phyloP scores from a whole-genome alignment of 257 asterid genomes.

The Solanum medicagineum region DNA sequence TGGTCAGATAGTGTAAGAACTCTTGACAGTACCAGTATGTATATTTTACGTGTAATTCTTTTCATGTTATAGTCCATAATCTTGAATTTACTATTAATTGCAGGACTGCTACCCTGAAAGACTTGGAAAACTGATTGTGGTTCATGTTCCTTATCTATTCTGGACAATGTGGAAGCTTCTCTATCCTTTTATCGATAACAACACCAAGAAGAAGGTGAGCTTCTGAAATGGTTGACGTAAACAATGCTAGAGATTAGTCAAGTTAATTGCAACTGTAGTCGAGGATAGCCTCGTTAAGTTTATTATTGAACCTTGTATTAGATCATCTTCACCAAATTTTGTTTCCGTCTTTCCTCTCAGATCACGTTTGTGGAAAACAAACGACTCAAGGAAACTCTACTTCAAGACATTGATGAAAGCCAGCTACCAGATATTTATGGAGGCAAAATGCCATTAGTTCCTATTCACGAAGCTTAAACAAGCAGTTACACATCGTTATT shows the following conservation, averaged over 20 bases:
- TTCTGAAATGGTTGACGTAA: background rate
- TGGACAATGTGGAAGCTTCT: constrained; percentile 60
- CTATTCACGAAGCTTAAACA: constrained; percentile 40
- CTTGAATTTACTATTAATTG: background rate
- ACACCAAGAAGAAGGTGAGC: constrained; percentile 66
- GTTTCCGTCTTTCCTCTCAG: constrained; percentile 8
- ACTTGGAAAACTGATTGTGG: constrained; percentile 37
- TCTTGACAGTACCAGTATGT: background rate
- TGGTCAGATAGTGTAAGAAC: background rate
- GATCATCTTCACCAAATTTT: background rate
- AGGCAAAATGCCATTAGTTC: constrained; percentile 58
- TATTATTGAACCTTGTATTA: background rate
- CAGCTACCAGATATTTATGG: constrained; percentile 78
- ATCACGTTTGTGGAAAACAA: constrained; percentile 57
- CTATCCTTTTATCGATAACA: constrained; percentile 59
- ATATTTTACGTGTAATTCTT: background rate
- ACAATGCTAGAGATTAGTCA: background rate
- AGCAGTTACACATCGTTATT: background rate
- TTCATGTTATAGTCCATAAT: background rate
- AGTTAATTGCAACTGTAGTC: background rate
- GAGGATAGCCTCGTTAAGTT: background rate
- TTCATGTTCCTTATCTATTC: constrained; percentile 56
- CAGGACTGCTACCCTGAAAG: constrained; percentile 93
- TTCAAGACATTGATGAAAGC: constrained; percentile 53
- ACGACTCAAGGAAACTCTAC: constrained; percentile 31